Evolutionary conservation across 2,329 filamentous ascomycete species (phyloP), one percentile per base, ranked within the genome.

Genomic region (Pseudocercospora ulei): DNA sequence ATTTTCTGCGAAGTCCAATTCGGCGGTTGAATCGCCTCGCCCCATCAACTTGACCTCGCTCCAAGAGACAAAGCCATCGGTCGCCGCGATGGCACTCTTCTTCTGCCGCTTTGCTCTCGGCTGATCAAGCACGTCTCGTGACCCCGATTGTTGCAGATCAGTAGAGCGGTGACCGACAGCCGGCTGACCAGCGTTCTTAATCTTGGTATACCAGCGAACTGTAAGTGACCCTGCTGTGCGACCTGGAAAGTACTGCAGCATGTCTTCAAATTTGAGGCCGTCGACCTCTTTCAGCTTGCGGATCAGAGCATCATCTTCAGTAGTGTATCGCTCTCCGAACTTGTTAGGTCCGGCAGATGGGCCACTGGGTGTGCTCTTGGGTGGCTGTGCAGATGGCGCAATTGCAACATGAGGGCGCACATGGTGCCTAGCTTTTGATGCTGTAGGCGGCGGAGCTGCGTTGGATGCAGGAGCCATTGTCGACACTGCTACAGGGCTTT

Each of bases 281-380:
- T 63, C 58, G 0, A 62, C 59, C 37, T 66, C 64, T 34, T 62
- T 67, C 3, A 68, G 38, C 18, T 60, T 61, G 3, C 63, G 58
- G 1, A 69, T 47, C 6, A 63, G 44, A 1, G 38, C 39, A 23
- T 58, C 51, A 29, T 62, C 59, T 19, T 59, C 53, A 4, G 25
- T 22, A 3, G 49, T 48, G 18, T 56, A 62, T 8, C 23, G 35
- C 17, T n/a, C 9, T 13, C 38, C 25, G 18, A 31, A 33, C 11
- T 38, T 41, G 24, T 39, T 17, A 9, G 28, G 31, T 11, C 19
- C 30, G 5, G 23, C 11, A 16, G 41, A n/a, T 23, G 30, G n/a
- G 7, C 17, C 30, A 6, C 17, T 22, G 14, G 7, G 3, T 6
- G 14, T 22, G 30, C 18, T 22, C 6, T 13, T 3, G 7, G 18